Evolutionary conservation across 352 stramenopile species (phyloP).

Genomic region (Globisporangium camurandrum): DNA sequence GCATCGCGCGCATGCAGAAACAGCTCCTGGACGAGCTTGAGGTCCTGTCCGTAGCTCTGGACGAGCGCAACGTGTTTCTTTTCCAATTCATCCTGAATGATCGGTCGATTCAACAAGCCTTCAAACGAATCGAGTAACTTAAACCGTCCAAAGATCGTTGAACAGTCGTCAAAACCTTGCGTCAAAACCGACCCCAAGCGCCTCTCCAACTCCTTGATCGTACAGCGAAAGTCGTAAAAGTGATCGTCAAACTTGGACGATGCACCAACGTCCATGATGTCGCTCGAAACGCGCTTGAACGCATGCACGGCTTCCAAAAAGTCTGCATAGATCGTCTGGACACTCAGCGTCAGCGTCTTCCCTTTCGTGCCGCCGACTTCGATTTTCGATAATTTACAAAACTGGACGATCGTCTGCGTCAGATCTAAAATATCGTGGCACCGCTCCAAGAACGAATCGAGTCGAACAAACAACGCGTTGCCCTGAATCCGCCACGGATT

Average conservation of each 20-base stretch:
- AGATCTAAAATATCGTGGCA: conserved; percentile 97
- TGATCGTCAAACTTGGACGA: conserved; percentile 96
- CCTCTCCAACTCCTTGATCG: conserved; percentile 97
- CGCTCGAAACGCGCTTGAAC: conserved; percentile 94
- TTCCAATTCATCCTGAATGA: conserved; percentile 96
- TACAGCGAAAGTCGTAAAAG: conserved; percentile 96
- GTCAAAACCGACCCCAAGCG: conserved; percentile 94
- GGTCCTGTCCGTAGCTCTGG: conserved; percentile 93
- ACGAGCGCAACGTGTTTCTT: conserved; percentile 97
- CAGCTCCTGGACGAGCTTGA: conserved; percentile 96
- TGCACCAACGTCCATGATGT: conserved; percentile 97
- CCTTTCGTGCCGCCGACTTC: conserved; percentile 97
- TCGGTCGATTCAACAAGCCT: conserved; percentile 89
- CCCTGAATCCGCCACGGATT: conserved; percentile 98
- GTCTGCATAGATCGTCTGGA: conserved; percentile 94
- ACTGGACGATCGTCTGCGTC: conserved; percentile 97
- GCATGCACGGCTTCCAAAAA: conserved; percentile 92
- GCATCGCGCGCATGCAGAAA: conserved; percentile 92
- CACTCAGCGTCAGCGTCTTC: conserved; percentile 89
- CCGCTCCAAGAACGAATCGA: conserved; percentile 96
- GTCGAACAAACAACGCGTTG: conserved; percentile 94
- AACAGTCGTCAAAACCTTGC: conserved; percentile 96
- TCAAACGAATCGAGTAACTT: conserved; percentile 98
- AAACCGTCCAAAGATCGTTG: conserved; percentile 96
- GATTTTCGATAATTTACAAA: conserved; percentile 97